phyloP scores from a whole-genome alignment of 1,284 basidiomycete genomes.

The Ceratobasidium sp. region DNA sequence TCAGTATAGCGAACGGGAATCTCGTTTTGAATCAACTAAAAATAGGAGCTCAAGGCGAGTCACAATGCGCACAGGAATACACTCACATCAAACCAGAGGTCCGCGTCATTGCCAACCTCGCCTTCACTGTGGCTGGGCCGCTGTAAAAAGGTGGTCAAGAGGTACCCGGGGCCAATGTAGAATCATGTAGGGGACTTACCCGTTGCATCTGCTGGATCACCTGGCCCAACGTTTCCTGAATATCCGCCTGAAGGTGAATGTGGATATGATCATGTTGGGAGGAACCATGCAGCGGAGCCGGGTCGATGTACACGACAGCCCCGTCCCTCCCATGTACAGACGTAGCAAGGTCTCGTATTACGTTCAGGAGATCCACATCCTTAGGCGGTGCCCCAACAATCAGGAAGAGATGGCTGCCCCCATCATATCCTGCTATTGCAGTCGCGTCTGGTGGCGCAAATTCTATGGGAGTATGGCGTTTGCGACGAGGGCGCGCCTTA shows the following conservation, averaged over 20 bases:
- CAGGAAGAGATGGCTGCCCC: conserved; percentile 4
- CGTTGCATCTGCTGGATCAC: not conserved
- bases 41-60: no score
- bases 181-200: not conserved
- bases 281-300: not conserved
- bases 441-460: not conserved
- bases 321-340: not conserved
- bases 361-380: not conserved
- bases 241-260: not conserved
- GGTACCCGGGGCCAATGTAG: no score
- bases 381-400: conserved; percentile 4
- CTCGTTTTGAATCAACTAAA: no score
- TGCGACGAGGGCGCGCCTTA: no score
- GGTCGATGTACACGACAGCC: conserved; percentile 6
- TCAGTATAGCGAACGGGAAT: not conserved
- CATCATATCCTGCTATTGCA: not conserved
- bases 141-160: no score
- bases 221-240: not conserved
- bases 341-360: not conserved
- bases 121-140: not conserved
- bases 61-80: no score
- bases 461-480: not conserved
- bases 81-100: conserved; percentile 26
- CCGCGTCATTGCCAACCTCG: not conserved
- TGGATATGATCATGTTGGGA: not conserved